A percentile compares a stretch with the other conserved stretches of the same genome.
phyloP scores from a whole-genome alignment of 306 rosid species.

The Rubus idaeus region DNA sequence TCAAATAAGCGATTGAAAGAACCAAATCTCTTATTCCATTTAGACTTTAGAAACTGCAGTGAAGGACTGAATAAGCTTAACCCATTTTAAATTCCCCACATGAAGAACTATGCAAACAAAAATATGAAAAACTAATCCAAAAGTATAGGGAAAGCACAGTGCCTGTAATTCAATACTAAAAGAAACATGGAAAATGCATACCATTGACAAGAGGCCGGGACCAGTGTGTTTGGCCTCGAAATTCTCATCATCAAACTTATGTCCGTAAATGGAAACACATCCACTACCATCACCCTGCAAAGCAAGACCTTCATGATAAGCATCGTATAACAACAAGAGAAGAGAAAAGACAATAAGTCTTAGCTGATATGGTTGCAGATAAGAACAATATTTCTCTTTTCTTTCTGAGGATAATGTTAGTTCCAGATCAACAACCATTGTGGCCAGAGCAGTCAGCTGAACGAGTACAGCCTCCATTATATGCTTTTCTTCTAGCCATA shows the following conservation, averaged over 20 bases:
- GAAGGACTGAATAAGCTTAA: neutral
- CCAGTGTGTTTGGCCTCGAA: constrained; percentile 97
- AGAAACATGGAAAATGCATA: constrained; percentile 30
- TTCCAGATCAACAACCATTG: neutral
- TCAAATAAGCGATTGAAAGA: neutral
- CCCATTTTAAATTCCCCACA: neutral
- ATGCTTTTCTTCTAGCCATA: neutral
- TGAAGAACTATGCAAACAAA: neutral
- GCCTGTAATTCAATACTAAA: neutral
- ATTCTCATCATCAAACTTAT: constrained; percentile 84
- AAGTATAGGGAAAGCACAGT: neutral
- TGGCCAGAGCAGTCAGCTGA: neutral
- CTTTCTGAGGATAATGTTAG: neutral
- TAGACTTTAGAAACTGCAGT: neutral
- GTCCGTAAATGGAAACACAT: constrained; percentile 88
- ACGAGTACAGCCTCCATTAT: neutral
- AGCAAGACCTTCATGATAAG: constrained; percentile 15
- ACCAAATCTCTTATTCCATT: neutral
- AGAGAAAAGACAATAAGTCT: neutral
- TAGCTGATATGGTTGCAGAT: too few relatives aligned
- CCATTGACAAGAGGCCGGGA: constrained; percentile 93
- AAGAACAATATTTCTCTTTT: neutral
- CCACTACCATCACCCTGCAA: constrained; percentile 99
- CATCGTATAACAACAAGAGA: neutral
- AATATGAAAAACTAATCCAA: neutral